Evolutionary conservation across 495 filamentous ascomycete species (phyloP).

Genomic region (Hypomontagnella submonticulosa): DNA sequence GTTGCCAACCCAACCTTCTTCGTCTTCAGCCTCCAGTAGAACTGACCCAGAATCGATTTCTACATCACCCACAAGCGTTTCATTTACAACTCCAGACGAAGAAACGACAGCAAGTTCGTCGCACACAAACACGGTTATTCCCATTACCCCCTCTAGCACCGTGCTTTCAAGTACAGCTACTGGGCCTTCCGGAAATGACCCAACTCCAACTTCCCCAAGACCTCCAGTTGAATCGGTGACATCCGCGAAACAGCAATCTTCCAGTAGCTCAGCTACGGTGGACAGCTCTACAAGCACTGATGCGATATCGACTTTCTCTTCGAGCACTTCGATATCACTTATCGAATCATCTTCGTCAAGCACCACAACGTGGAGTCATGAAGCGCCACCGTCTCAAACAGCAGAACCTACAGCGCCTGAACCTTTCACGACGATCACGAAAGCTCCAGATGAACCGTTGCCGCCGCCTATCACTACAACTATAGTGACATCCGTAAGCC

Average conservation of each 20-base stretch:
- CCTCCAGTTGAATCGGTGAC: not conserved
- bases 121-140: not conserved
- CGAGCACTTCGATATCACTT: slow-evolving; percentile 2
- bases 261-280: slow-evolving; percentile 6
- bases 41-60: not conserved
- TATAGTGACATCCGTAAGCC: slow-evolving; percentile 18
- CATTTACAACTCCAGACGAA: slow-evolving; percentile 12
- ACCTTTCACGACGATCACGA: slow-evolving; percentile 23
- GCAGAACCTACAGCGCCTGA: not conserved
- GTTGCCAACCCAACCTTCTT: not conserved
- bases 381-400: not conserved
- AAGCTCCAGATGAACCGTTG: not conserved
- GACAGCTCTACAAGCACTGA: not conserved
- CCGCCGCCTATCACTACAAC: slow-evolving; percentile 25
- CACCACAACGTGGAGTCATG: not conserved
- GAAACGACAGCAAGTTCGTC: not conserved
- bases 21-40: not conserved
- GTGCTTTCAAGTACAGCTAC: slow-evolving; percentile 5
- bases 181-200: not conserved
- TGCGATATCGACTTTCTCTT: not conserved
- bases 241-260: not conserved
- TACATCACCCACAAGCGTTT: slow-evolving; percentile 7
- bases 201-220: not conserved
- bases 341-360: not conserved
- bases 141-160: not conserved